Percentiles rank a stretch among this genome's conserved stretches.
Evolutionary conservation across 2,329 filamentous ascomycete genomes (phyloP).

Genomic region (Pseudonectria buxi): DNA sequence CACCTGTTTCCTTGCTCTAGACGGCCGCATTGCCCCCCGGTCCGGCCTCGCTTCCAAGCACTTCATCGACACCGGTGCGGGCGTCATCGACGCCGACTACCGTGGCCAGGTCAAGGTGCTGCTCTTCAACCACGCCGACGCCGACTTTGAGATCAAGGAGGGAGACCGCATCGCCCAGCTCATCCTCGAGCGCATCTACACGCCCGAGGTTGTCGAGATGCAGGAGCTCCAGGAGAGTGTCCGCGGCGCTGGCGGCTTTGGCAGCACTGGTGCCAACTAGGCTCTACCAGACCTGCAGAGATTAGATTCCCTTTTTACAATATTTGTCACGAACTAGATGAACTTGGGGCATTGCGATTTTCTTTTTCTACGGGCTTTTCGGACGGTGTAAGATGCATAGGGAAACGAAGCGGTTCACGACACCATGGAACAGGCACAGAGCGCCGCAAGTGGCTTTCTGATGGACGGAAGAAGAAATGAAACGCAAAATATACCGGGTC

Average conservation of each 20-base stretch:
- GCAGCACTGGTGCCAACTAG: conserved; percentile 64
- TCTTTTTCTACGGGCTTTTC: conserved; percentile 4
- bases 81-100: conserved; percentile 97
- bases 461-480: conserved; percentile 4
- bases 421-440: too few relatives aligned
- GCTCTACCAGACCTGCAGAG: too few relatives aligned
- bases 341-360: neutral
- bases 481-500: neutral
- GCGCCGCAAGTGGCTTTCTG: neutral
- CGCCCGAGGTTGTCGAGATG: conserved; percentile 86
- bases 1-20: conserved; percentile 36
- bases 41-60: conserved; percentile 90
- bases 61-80: conserved; percentile 92
- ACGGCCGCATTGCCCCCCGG: conserved; percentile 83
- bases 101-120: conserved; percentile 89
- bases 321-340: neutral
- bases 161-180: conserved; percentile 93
- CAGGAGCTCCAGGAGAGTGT: conserved; percentile 84
- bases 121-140: conserved; percentile 84
- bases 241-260: conserved; percentile 83
- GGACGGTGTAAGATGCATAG: too few relatives aligned
- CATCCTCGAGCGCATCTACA: conserved; percentile 89
- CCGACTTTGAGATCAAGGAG: conserved; percentile 72
- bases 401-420: too few relatives aligned
- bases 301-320: neutral